Evolutionary conservation across 345 rosid genomes (phyloP), one percentile per base, ranked within the genome.

Genomic region (Arabidopsis arenosa): DNA sequence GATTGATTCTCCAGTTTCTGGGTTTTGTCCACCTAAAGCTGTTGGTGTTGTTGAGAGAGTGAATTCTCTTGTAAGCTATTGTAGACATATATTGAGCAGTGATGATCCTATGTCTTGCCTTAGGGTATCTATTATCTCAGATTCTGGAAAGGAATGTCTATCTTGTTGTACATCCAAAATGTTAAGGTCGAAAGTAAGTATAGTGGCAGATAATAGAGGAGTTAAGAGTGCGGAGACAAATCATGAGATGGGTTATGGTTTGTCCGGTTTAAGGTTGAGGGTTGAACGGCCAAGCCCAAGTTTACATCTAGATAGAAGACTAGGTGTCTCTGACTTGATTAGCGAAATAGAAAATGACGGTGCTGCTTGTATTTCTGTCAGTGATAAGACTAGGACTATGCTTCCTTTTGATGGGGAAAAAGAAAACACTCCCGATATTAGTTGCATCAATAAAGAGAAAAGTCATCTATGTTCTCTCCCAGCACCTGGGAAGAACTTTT

Each of bases 401-500:
- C 75, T 44, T 54, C 33, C 49, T 73, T 37, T 59, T 57, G 74
- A 68, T 53, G 44, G 33, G 60, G 78, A 15, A 55, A 58, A 70
- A 30, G 81, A 72, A 30, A 72, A 73, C 72, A 71, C 43, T 66
- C 53, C 61, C 26, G 14, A 1, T 49, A 11, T 68, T 43, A 77
- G 72, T 74, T 51, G 61, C 11, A 36, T 41, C 14, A 15, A 15
- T 57, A 61, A 61, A 59, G 77, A 55, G 9, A 82, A 79, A 37
- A 32, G 57, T 41, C 30, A 21, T 63, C 49, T 8, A 9, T 63
- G 61, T 73, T 78, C 72, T 44, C 62, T 72, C 43, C 74, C 65
- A 26, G 64, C 88, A 52, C 87, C 94, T 21, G 88, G 90, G 72
- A 89, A 87, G 93, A 88, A 83, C 68, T 87, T 85, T 74, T 90